Base-by-base conservation (phyloP, 352 stramenopile genomes). In the Phytophthora cryptogea region DNA sequence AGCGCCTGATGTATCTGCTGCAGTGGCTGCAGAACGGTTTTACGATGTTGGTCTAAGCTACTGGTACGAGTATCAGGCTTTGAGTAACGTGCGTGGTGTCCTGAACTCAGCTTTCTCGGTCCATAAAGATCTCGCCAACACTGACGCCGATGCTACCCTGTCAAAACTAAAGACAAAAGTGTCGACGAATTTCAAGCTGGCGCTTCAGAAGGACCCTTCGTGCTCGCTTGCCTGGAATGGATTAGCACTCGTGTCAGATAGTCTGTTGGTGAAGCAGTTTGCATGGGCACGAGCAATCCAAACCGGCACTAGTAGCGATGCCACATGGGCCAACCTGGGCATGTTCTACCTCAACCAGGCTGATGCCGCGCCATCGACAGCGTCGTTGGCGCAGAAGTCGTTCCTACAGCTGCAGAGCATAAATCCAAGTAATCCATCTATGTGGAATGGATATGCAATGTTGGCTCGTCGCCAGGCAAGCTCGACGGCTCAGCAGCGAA, bases 391-490 rank as follows among this genome's bases (percentile, higher is more conserved):
- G 8, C 85, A 89, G 46, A 83, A 88, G 23, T 82, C 83, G 11
- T 87, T 96, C 32, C 66, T 94, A n/a, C 82, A 92, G 33, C 54
- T 96, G 10, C 85, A 96, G 45, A 83, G 78, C 8, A 76, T 96
- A 13, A 94, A 92, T 46, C 61, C 85, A 13, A 83, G 84, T 63
- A 93, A 93, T 39, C 80, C 83, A 0, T 76, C 79, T 10, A 94
- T 96, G 85, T 96, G 87, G 87, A 91, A 88, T 50, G 87, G 85
- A 10, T 92, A 96, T 66, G 83, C 78, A 2, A 84, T 96, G 70
- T 56, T 96, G 13, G 79, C 80, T 65, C 73, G 77, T 26, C 67
- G 66, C 4, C 72, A 89, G 47, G 63, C 54, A 30, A 66, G 11
- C 30, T 84, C 52, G 10, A 30, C 48, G 16, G 41, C 57, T 23